Conservation (phyloP, 2,329 filamentous ascomycete species). For the Aspergillus glaucus region DNA sequence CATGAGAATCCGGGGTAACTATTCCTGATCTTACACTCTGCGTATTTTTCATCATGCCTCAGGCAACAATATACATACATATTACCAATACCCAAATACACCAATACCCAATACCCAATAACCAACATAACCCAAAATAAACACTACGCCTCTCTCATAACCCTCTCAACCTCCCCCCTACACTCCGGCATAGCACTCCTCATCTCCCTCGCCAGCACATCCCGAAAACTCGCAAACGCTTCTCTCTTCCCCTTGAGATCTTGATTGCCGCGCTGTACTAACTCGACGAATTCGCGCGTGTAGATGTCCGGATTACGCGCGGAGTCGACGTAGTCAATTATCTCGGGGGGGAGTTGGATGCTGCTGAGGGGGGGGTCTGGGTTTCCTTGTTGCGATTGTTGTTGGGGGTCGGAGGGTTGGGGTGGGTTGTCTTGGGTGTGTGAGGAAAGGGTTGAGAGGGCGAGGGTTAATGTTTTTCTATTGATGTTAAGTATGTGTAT, state of each 20-base stretch:
- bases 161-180: conserved; percentile 46
- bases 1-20: too few species aligned
- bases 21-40: background rate
- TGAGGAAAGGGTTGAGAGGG: conserved; percentile 47
- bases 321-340: conserved; percentile 57
- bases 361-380: conserved; percentile 42
- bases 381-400: conserved; percentile 13
- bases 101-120: too few species aligned
- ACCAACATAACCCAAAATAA: background rate
- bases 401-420: background rate
- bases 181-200: conserved; percentile 53
- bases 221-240: conserved; percentile 53
- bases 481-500: conserved; percentile 2
- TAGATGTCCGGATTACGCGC: conserved; percentile 62
- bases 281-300: conserved; percentile 59
- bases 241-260: conserved; percentile 56
- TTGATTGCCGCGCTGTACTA: conserved; percentile 57
- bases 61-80: background rate
- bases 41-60: background rate
- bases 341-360: conserved; percentile 54
- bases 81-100: background rate
- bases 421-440: conserved; percentile 25
- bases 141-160: conserved; percentile 36
- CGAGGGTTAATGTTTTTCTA: conserved; percentile 47
- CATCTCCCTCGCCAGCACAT: conserved; percentile 55